phyloP scores from a whole-genome alignment of 305 asterid species.

The Solanum hybrid region DNA sequence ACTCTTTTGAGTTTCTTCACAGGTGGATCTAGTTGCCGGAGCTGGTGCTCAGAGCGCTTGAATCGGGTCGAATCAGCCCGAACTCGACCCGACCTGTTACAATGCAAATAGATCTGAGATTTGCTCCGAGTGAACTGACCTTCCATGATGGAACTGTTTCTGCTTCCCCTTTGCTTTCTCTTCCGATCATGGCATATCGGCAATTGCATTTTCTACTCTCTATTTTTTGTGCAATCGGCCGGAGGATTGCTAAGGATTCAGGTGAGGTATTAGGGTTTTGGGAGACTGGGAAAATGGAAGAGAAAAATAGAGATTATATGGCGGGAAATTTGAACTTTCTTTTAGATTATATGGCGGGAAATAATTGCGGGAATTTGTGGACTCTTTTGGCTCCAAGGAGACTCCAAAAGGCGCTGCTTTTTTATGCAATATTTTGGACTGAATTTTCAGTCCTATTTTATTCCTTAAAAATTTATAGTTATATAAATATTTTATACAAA shows the following conservation, averaged over 20 bases:
- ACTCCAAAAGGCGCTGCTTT: background rate
- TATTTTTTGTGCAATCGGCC: background rate
- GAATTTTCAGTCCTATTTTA: background rate
- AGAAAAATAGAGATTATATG: background rate
- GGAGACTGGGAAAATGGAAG: background rate
- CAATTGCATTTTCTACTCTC: background rate
- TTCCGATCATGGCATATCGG: background rate
- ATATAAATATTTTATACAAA: too few species aligned
- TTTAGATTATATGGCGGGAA: background rate
- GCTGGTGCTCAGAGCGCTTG: background rate
- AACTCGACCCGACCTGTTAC: slow-evolving; percentile 28
- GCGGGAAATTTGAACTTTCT: background rate
- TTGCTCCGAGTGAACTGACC: slow-evolving; percentile 41
- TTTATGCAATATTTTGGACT: background rate
- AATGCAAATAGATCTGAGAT: slow-evolving; percentile 24
- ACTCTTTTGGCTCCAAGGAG: background rate
- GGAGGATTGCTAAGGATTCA: background rate
- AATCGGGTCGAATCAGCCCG: slow-evolving; percentile 4
- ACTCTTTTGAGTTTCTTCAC: slow-evolving; percentile 7
- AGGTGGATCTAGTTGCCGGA: background rate
- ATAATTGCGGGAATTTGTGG: background rate
- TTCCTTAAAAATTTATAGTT: too few species aligned
- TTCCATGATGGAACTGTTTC: background rate
- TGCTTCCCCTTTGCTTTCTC: background rate
- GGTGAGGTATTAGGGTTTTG: background rate